A percentile compares a stretch with the other conserved stretches of the same genome.
These are phyloP conservation scores for Rhodotorula sp. DNA, from an alignment of 1,284 basidiomycete species.

Conservation along the genomic window DNA sequence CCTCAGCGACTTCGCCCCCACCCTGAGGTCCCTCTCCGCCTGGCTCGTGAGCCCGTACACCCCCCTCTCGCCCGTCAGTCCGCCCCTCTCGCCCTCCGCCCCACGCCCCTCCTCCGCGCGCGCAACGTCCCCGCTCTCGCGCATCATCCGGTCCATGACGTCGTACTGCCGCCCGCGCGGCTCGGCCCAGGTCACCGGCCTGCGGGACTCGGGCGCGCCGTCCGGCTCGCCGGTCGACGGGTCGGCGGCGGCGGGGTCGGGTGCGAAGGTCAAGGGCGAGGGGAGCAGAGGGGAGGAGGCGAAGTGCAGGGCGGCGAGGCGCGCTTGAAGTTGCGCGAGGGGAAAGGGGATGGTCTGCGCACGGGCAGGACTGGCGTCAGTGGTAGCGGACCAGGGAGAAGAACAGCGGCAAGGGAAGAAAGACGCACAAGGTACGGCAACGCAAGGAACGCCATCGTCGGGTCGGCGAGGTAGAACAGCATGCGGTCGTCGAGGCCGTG, in stretches of 20 bases:
- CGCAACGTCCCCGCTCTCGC: slow-evolving; percentile 28
- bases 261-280: slow-evolving; percentile 17
- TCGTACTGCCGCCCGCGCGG: slow-evolving; percentile 28
- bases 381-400: neutral
- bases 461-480: slow-evolving; percentile 52
- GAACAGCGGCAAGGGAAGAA: neutral
- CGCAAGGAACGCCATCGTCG: slow-evolving; percentile 50
- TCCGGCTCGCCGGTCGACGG: neutral
- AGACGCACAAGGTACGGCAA: slow-evolving; percentile 47
- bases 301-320: slow-evolving; percentile 49
- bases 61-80: neutral
- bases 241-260: neutral
- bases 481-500: slow-evolving; percentile 49
- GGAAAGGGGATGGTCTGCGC: slow-evolving; percentile 54
- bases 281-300: slow-evolving; percentile 46
- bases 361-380: too few relatives aligned
- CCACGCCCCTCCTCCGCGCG: neutral
- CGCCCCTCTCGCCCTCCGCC: slow-evolving; percentile 8
- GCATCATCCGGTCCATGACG: slow-evolving; percentile 25
- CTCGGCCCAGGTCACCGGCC: slow-evolving; percentile 11
- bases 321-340: slow-evolving; percentile 53
- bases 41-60: slow-evolving; percentile 23
- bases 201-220: slow-evolving; percentile 21
- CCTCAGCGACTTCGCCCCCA: slow-evolving; percentile 33
- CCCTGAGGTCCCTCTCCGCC: slow-evolving; percentile 31